Evolutionary conservation across 164 flowering plant genomes (phyloP).

Genomic region (Berberis vulgaris): DNA sequence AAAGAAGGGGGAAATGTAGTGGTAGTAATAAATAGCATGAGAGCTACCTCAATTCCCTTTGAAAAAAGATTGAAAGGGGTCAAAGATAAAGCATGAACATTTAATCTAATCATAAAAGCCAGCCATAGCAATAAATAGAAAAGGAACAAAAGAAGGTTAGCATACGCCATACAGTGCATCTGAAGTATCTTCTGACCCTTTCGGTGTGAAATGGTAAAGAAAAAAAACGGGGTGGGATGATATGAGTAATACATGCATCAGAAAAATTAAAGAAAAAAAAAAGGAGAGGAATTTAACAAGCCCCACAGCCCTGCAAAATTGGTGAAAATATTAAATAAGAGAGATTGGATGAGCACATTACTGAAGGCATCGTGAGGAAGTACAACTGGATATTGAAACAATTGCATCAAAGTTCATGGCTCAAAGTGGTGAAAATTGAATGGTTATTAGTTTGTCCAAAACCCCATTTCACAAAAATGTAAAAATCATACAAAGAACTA

Average conservation of each 20-base stretch:
- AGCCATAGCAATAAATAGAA: slow-evolving; percentile 19
- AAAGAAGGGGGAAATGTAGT: slow-evolving; percentile 14
- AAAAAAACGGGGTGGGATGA: no score
- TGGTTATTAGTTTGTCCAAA: not conserved
- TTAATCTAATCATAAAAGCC: slow-evolving; percentile 6
- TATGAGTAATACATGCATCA: not conserved
- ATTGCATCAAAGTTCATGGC: not conserved
- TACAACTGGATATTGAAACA: not conserved
- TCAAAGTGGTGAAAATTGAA: not conserved
- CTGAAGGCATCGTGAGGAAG: not conserved
- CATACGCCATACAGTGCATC: not conserved
- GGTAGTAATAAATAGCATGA: slow-evolving; percentile 19
- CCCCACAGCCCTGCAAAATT: slow-evolving; percentile 7
- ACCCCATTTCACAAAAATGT: slow-evolving; percentile 3
- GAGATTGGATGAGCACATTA: slow-evolving; percentile 4
- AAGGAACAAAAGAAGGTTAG: slow-evolving; percentile 5
- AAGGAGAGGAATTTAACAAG: slow-evolving; percentile 4
- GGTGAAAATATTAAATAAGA: slow-evolving; percentile 7
- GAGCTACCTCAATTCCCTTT: slow-evolving; percentile 15
- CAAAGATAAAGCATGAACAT: slow-evolving; percentile 15
- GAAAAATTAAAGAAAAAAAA: slow-evolving; percentile 2
- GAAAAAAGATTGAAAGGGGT: slow-evolving; percentile 18
- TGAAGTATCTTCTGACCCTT: slow-evolving; percentile 1
- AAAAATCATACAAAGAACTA: slow-evolving; percentile 1
- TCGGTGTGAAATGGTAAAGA: slow-evolving; percentile 5